Base-by-base conservation (phyloP, 345 rosid genomes). In the Aquilaria malaccensis region DNA sequence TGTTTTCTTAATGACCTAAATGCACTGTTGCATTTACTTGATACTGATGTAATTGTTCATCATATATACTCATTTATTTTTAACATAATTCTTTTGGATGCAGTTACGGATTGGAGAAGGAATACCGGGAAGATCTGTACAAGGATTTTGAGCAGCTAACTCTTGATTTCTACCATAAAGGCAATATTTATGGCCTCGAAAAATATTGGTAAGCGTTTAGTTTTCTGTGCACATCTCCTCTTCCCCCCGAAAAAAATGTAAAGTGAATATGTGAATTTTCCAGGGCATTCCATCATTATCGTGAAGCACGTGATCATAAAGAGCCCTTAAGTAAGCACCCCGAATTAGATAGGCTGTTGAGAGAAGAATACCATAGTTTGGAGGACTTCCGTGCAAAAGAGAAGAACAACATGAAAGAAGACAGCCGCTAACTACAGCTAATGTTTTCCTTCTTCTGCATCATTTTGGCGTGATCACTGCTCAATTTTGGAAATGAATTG, bases 261-360 rank as follows among this genome's bases (percentile, higher is more conserved):
- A 22, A 7, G 10, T 48, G 14, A 46, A 13, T 2, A 1, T 12
- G 6, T 55, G 33, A 13, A 3, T 31, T 37, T 41, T 33, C 47
- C 77, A 94, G 99, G 97, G 99, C 97, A 55, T 91, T 95, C 72
- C 97, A 95, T 83, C 89, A 91, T 79, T 95, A 82, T 37, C 78
- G 95, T 33, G 85, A 77, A 31, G 55, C 5, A 47, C 73, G 58
- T 10, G 65, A 62, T 50, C 65, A 79, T 45, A 78, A 76, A 63
- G 87, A 76, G 58, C 81, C 79, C 11, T 52, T 91, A 41, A 76
- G 70, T 81, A 86, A 88, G 74, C 83, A 75, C 59, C 89, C 87
- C 1, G 93, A 95, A 65, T 67, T 90, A 74, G 95, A 95, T 72
- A 88, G 76, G 74, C 69, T 95, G 72, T 82, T 95, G 9, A 80